A percentile compares a stretch with the other conserved stretches of the same genome.
phyloP scores from a whole-genome alignment of 2,329 filamentous ascomycete genomes.

The Colletotrichum salicis region DNA sequence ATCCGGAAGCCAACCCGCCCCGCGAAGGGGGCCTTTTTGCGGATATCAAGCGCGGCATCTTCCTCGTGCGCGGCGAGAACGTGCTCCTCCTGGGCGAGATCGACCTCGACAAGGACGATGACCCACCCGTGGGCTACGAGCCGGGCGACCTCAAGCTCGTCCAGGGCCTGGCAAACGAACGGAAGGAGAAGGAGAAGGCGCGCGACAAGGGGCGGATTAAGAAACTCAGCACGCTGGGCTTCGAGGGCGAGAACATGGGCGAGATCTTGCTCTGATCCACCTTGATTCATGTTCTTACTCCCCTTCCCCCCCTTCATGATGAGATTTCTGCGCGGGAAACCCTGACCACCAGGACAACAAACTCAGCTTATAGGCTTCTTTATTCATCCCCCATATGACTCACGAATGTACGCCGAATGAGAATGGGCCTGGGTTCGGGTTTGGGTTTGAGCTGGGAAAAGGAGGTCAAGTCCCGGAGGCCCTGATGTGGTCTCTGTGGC shows the following conservation, averaged over 20 bases:
- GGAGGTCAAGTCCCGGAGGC: conserved; percentile 4
- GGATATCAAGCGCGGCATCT: conserved; percentile 86
- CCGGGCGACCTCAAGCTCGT: conserved; percentile 75
- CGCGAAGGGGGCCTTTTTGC: conserved; percentile 72
- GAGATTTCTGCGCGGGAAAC: neutral
- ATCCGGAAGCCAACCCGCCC: conserved; percentile 43
- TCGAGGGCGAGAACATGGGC: conserved; percentile 85
- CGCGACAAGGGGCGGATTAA: conserved; percentile 78
- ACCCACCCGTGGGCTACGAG: conserved; percentile 76
- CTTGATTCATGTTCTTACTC: neutral
- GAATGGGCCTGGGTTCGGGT: conserved; percentile 7
- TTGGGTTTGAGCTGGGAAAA: conserved; percentile 5
- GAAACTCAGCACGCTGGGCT: conserved; percentile 81
- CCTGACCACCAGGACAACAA: neutral
- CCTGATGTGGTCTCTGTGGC: conserved; percentile 29
- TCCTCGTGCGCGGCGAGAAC: conserved; percentile 94
- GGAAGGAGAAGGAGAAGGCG: conserved; percentile 74
- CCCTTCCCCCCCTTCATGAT: neutral
- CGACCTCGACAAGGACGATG: conserved; percentile 95
- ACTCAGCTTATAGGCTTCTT: neutral
- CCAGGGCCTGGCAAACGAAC: conserved; percentile 77
- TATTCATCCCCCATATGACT: conserved; percentile 21
- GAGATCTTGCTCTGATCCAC: conserved; percentile 73
- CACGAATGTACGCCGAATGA: conserved; percentile 36
- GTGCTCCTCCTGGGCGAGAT: conserved; percentile 96